Conservation (phyloP, 2,329 filamentous ascomycete species). For the Dryadomyces quercus-mongolicae region DNA sequence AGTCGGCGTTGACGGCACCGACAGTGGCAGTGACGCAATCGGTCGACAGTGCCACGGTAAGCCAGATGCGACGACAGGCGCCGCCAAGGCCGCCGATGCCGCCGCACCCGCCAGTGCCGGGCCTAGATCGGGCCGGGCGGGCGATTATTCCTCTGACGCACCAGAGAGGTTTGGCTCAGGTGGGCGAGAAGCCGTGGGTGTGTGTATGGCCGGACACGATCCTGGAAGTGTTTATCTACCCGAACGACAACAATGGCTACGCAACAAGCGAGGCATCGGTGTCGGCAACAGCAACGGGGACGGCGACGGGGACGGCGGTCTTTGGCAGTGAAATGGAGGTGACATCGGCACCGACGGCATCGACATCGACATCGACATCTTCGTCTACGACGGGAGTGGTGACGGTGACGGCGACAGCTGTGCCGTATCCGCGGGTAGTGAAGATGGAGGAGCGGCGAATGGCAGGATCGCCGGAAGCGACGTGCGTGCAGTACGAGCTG, state of each 20-base stretch:
- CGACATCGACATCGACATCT: constrained; percentile 3
- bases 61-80: background rate
- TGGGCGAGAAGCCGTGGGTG: constrained; percentile 44
- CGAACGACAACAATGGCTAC: constrained; percentile 30
- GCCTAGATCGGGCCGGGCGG: too few species aligned
- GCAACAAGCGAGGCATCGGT: constrained; percentile 5
- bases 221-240: constrained; percentile 46
- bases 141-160: constrained; percentile 16
- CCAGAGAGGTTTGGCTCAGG: constrained; percentile 25
- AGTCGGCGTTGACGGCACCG: constrained; percentile 22
- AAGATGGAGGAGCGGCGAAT: constrained; percentile 44
- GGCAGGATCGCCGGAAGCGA: constrained; percentile 22
- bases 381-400: background rate
- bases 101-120: background rate
- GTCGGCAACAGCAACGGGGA: background rate
- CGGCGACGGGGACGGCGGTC: background rate
- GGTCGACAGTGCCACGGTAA: constrained; percentile 1
- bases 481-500: constrained; percentile 37
- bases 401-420: background rate
- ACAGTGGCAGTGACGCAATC: constrained; percentile 6
- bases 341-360: background rate
- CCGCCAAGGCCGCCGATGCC: background rate
- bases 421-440: constrained; percentile 33
- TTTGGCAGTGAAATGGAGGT: background rate
- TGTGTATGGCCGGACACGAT: constrained; percentile 45